Conservation (phyloP, 371 early-diverging fungal species). For the Agmasoma carcini region DNA sequence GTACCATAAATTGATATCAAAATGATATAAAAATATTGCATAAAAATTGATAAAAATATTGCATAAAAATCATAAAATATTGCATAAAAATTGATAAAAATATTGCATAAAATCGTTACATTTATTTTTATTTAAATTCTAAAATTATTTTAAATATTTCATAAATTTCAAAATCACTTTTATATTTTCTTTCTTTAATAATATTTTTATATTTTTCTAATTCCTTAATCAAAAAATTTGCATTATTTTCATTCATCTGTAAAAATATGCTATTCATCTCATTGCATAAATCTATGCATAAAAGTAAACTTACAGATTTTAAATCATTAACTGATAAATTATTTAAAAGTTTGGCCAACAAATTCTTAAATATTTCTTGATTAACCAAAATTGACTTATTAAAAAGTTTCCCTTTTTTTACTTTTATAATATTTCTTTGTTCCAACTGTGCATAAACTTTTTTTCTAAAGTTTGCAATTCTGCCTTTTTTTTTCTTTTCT, state of each 20-base stretch:
- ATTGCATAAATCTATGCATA: constrained; percentile 27
- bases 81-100: no score
- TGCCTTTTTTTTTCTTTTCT: constrained; percentile 16
- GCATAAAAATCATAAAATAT: no score
- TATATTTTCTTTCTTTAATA: constrained; percentile 6
- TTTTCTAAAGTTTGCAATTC: constrained; percentile 19
- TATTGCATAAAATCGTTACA: no score
- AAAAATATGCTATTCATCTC: constrained; percentile 23
- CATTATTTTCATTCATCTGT: constrained; percentile 13
- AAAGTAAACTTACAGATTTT: constrained; percentile 1
- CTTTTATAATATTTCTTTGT: constrained; percentile 5
- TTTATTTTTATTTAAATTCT: no score
- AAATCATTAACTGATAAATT: constrained; percentile 1
- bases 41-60: no score
- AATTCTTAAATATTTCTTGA: constrained; percentile 4
- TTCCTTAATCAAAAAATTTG: no score
- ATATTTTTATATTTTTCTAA: background rate
- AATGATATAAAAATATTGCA: no score
- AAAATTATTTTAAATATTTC: no score
- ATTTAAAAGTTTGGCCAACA: constrained; percentile 9
- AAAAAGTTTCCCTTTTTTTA: constrained; percentile 5
- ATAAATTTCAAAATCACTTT: no score
- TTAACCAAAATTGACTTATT: constrained; percentile 26
- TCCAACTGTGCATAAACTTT: constrained; percentile 26
- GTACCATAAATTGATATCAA: no score